These are phyloP conservation scores for Zizania palustris DNA, from an alignment of 202 grass and related monocot species.

Conservation along the genomic window DNA sequence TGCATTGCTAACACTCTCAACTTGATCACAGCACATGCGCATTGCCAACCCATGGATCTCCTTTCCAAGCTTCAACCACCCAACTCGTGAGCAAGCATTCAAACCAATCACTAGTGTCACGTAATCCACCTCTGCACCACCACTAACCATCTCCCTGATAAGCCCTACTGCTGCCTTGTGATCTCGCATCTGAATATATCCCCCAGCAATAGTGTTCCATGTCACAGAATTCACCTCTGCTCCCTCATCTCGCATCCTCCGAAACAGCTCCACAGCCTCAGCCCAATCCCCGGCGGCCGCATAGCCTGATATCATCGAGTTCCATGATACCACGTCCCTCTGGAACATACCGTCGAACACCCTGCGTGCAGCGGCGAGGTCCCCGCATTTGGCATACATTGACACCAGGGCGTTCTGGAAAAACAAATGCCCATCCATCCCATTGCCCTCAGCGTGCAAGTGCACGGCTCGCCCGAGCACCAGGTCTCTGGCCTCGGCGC, in stretches of 20 bases:
- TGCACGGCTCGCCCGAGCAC: slow-evolving; percentile 46
- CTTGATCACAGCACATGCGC: slow-evolving; percentile 35
- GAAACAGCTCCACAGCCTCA: slow-evolving; percentile 47
- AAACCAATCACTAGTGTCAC: slow-evolving; percentile 60
- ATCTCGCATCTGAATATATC: slow-evolving; percentile 48
- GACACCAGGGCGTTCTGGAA: slow-evolving; percentile 55
- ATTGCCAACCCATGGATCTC: slow-evolving; percentile 61
- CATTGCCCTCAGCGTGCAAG: neutral
- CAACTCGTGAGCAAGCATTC: slow-evolving; percentile 58
- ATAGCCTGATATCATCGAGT: slow-evolving; percentile 56
- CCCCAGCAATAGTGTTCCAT: slow-evolving; percentile 58
- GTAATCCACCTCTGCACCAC: slow-evolving; percentile 44
- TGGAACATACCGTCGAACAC: slow-evolving; percentile 60
- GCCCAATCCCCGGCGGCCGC: slow-evolving; percentile 26
- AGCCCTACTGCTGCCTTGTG: slow-evolving; percentile 42
- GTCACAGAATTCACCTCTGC: slow-evolving; percentile 49
- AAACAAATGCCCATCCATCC: slow-evolving; percentile 48
- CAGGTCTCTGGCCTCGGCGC: slow-evolving; percentile 48
- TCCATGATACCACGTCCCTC: slow-evolving; percentile 53
- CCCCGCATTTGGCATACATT: slow-evolving; percentile 54
- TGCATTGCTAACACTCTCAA: slow-evolving; percentile 51
- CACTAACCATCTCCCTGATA: slow-evolving; percentile 47
- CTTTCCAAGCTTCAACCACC: slow-evolving; percentile 54
- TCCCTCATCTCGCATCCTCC: slow-evolving; percentile 36
- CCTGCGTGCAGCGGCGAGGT: slow-evolving; percentile 32